Evolutionary conservation across 768 basidiomycete genomes (phyloP).

Genomic region (Boletus insuetus): DNA sequence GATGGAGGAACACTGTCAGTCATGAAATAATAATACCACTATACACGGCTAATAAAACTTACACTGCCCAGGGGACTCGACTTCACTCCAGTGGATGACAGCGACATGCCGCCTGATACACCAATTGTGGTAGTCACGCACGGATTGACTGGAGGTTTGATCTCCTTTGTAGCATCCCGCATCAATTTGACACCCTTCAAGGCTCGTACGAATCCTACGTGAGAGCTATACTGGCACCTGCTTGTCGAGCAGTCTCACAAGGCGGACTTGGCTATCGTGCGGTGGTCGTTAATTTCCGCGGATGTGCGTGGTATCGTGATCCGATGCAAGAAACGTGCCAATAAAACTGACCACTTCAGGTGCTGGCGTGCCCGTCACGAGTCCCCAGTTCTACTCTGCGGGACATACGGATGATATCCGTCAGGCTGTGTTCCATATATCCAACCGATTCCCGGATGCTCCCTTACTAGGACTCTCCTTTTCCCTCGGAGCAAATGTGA

Average conservation of each 20-base stretch:
- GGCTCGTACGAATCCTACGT: constrained; percentile 92
- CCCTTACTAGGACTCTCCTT: constrained; percentile 87
- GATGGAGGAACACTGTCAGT: constrained; percentile 36
- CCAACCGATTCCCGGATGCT: constrained; percentile 69
- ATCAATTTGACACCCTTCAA: constrained; percentile 28
- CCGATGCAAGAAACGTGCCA: constrained; percentile 8
- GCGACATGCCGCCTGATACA: constrained; percentile 20
- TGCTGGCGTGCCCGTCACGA: constrained; percentile 82
- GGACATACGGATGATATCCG: constrained; percentile 90
- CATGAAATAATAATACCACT: neutral
- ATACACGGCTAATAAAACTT: neutral
- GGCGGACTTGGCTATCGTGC: constrained; percentile 92
- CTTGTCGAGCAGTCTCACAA: constrained; percentile 62
- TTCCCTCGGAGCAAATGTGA: constrained; percentile 89
- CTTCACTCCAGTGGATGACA: constrained; percentile 29
- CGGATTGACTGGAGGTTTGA: constrained; percentile 33
- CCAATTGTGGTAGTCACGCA: constrained; percentile 34
- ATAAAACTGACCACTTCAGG: constrained; percentile 43
- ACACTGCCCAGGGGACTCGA: constrained; percentile 29
- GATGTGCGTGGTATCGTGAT: constrained; percentile 55
- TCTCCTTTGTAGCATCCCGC: neutral
- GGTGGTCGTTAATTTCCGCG: constrained; percentile 89
- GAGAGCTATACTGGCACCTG: constrained; percentile 72
- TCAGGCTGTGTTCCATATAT: constrained; percentile 74
- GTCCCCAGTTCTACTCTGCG: constrained; percentile 81